phyloP scores from a whole-genome alignment of 2,329 filamentous ascomycete species.

The Epichloe elymi region DNA sequence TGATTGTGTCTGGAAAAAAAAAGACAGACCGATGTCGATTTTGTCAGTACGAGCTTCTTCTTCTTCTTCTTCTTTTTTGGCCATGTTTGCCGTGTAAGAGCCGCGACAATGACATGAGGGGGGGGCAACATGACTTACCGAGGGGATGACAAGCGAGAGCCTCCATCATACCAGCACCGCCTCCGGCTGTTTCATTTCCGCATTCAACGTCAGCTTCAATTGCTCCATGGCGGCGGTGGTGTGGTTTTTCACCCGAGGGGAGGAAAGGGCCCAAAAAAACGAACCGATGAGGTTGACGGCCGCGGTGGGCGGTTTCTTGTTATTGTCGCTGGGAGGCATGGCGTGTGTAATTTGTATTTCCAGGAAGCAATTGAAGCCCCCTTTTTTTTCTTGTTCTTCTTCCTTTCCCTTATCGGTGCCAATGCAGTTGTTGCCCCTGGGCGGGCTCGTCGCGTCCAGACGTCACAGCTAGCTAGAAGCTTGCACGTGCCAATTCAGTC shows the following conservation, averaged over 20 bases:
- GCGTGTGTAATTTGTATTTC: not conserved
- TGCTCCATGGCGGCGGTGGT: not conserved
- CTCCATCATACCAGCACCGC: conserved; percentile 98
- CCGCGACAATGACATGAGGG: conserved; percentile 1
- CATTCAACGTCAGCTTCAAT: not conserved
- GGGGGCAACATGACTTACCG: conserved; percentile 36
- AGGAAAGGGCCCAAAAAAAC: conserved; percentile 12
- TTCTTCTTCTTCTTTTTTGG: not conserved
- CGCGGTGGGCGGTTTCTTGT: conserved; percentile 68
- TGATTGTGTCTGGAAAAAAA: conserved; percentile 64
- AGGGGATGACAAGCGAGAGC: conserved; percentile 90
- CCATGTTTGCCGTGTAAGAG: not conserved
- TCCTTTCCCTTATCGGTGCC: no score
- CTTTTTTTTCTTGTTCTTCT: no score
- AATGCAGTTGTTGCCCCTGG: no score
- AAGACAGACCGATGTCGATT: not conserved
- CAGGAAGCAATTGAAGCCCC: no score
- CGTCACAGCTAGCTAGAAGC: no score
- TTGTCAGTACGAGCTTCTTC: not conserved
- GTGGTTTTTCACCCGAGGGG: not conserved
- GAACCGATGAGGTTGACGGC: conserved; percentile 85
- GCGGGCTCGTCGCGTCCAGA: no score
- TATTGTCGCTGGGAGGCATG: conserved; percentile 23
- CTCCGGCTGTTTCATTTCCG: conserved; percentile 52
- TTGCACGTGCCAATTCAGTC: no score